Evolutionary conservation across 495 filamentous ascomycete species (phyloP).

Genomic region (Penicillium egyptiacum): DNA sequence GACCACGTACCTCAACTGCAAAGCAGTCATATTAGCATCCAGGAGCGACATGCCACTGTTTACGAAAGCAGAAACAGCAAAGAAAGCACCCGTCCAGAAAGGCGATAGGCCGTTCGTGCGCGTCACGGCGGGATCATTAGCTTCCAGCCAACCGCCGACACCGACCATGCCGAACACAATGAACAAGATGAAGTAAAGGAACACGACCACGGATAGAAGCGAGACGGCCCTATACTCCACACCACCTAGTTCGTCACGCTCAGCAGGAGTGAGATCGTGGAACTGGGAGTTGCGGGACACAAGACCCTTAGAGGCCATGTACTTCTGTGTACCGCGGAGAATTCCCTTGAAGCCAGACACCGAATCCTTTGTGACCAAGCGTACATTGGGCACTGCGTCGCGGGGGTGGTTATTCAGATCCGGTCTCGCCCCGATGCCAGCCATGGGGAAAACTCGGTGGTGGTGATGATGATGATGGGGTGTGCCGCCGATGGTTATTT

Average conservation of each 20-base stretch:
- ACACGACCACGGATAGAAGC: slow-evolving; percentile 69
- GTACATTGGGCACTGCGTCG: slow-evolving; percentile 26
- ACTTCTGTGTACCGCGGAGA: slow-evolving; percentile 36
- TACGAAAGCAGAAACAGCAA: slow-evolving; percentile 71
- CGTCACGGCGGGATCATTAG: slow-evolving; percentile 56
- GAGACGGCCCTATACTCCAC: slow-evolving; percentile 77
- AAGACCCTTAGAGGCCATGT: slow-evolving; percentile 44
- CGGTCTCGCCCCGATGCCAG: slow-evolving; percentile 53
- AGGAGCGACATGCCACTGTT: slow-evolving; percentile 86
- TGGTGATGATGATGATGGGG: slow-evolving; percentile 36
- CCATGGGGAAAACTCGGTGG: slow-evolving; percentile 50
- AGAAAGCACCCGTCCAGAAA: slow-evolving; percentile 52
- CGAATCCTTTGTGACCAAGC: slow-evolving; percentile 21
- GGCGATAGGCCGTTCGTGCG: slow-evolving; percentile 68
- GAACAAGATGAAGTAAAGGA: slow-evolving; percentile 70
- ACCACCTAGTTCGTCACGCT: slow-evolving; percentile 73
- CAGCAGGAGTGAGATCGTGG: slow-evolving; percentile 61
- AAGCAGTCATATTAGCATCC: slow-evolving; percentile 71
- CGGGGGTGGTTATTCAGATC: slow-evolving; percentile 43
- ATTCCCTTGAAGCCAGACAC: slow-evolving; percentile 28
- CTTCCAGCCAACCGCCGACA: slow-evolving; percentile 68
- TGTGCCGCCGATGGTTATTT: slow-evolving; percentile 35
- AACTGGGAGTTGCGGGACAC: slow-evolving; percentile 75
- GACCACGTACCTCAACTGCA: slow-evolving; percentile 37
- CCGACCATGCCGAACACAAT: slow-evolving; percentile 70